Conservation (phyloP, 768 basidiomycete species). For the Serendipita sp. region DNA sequence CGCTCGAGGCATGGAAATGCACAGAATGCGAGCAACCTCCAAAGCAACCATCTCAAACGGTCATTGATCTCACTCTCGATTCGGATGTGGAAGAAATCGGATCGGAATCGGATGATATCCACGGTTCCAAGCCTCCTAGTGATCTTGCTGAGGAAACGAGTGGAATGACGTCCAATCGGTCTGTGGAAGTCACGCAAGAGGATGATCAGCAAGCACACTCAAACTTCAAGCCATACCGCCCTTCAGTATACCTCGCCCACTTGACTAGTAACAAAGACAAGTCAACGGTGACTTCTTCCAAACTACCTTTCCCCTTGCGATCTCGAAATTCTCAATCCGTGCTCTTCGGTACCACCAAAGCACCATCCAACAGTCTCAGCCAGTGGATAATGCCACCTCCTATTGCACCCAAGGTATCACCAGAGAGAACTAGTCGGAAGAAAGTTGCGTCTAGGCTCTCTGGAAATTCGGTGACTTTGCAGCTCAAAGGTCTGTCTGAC, state of each 20-base stretch:
- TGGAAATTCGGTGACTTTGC: too few species aligned
- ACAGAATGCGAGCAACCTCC: neutral
- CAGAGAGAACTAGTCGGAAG: too few species aligned
- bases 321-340: neutral
- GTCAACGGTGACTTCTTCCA: neutral
- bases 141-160: too few species aligned
- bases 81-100: neutral
- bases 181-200: too few species aligned
- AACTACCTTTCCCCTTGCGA: neutral
- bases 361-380: too few species aligned
- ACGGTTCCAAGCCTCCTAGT: neutral
- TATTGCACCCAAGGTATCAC: too few species aligned
- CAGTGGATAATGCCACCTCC: too few species aligned
- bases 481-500: too few species aligned
- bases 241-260: neutral
- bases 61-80: constrained; percentile 1
- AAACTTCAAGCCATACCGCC: neutral
- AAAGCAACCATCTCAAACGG: neutral
- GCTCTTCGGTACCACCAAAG: too few species aligned
- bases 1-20: constrained; percentile 6
- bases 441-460: too few species aligned
- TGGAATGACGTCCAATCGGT: too few species aligned
- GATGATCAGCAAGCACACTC: neutral
- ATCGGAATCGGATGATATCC: neutral
- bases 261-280: neutral